Base-by-base conservation (phyloP, 306 rosid genomes). In the Coriaria nepalensis region DNA sequence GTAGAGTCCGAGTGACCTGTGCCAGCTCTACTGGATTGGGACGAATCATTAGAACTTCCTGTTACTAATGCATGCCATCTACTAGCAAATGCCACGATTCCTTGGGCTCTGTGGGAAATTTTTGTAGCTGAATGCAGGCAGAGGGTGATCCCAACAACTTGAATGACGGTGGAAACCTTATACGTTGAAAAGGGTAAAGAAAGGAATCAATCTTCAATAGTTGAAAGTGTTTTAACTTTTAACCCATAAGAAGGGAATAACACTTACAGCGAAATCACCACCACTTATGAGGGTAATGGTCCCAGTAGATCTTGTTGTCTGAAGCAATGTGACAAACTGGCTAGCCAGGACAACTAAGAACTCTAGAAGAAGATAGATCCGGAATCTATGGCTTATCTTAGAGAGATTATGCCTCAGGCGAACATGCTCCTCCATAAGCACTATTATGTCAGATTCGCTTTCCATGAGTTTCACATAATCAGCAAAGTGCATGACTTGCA, bases 231-330 rank as follows among this genome's bases (percentile, higher is more conserved):
- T 5, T 29, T 11, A 34, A 43, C n/a, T n/a, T n/a, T 11, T 5
- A 11, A 55, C 6, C 5, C 9, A 14, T 6, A 20, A 14, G 9
- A 61, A 61, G 41, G 20, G 40, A 41, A 37, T n/a, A 52, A 67
- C 66, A 68, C 93, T 71, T 73, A 85, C 95, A 10, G 95, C 95
- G 72, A 85, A 85, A 57, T 85, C 93, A 9, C 95, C 95, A 5
- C 93, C 82, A 39, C 78, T 81, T 15, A 67, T 10, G 12, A 78
- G 43, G 33, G 80, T 73, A 64, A 85, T 63, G 33, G 47, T 33
- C 33, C 78, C 80, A 43, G 76, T 35, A 55, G 73, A 78, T 50
- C 66, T 68, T 4, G 93, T 85, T 68, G 59, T 59, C 60, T 73
- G 82, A 54, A 81, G 58, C 40, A 85, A 76, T 34, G 95, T 73